These are phyloP conservation scores for Juglanconis oblonga DNA, from an alignment of 2,329 filamentous ascomycete genomes.

Conservation along the genomic window DNA sequence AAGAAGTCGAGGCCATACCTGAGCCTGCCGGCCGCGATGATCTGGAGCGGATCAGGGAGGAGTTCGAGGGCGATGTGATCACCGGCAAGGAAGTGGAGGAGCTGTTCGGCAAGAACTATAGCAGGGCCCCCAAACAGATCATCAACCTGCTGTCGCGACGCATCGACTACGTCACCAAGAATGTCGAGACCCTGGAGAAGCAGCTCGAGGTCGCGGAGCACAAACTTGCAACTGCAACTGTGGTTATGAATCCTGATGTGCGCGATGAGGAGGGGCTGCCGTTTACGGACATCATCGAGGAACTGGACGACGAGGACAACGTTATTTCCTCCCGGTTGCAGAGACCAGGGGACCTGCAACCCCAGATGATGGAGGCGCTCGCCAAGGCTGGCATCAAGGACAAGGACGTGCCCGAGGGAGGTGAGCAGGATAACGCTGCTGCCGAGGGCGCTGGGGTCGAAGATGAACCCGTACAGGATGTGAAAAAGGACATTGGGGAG, in stretches of 20 bases:
- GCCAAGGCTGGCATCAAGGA: slow-evolving; percentile 69
- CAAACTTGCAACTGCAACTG: slow-evolving; percentile 62
- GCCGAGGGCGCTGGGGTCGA: background rate
- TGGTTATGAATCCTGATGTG: slow-evolving; percentile 58
- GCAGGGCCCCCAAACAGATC: slow-evolving; percentile 54
- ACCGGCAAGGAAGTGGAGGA: slow-evolving; percentile 54
- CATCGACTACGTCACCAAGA: slow-evolving; percentile 86
- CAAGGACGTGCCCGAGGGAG: slow-evolving; percentile 18
- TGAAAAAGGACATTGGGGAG: background rate
- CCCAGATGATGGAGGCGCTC: slow-evolving; percentile 68
- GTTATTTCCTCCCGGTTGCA: slow-evolving; percentile 67
- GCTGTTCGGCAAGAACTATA: slow-evolving; percentile 46
- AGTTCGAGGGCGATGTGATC: slow-evolving; percentile 62
- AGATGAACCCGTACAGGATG: background rate
- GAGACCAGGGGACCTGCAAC: slow-evolving; percentile 64
- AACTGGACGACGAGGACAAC: slow-evolving; percentile 87
- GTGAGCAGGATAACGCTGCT: background rate
- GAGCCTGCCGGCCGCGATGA: slow-evolving; percentile 47
- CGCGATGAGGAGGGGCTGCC: slow-evolving; percentile 69
- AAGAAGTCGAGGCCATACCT: slow-evolving; percentile 65
- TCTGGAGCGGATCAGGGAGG: slow-evolving; percentile 54
- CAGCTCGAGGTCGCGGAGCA: slow-evolving; percentile 68
- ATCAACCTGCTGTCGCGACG: slow-evolving; percentile 67
- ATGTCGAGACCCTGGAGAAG: slow-evolving; percentile 71
- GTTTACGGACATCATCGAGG: slow-evolving; percentile 86